Percentiles rank a stretch among this genome's conserved stretches.
phyloP scores from a whole-genome alignment of 1,284 basidiomycete genomes.

The Tilletiaria anomala region DNA sequence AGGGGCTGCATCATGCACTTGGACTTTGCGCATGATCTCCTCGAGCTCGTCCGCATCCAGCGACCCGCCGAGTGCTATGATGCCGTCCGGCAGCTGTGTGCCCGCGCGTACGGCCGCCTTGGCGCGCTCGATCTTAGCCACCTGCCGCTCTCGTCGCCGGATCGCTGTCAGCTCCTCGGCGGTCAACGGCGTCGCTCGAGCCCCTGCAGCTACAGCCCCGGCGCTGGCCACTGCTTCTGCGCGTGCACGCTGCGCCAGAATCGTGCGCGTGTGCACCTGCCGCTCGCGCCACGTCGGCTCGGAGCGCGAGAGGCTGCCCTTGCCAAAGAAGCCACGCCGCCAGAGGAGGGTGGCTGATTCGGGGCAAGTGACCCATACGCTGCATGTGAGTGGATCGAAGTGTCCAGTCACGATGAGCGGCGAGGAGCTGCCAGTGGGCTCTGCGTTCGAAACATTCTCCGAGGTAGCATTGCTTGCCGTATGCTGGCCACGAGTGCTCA shows the following conservation, averaged over 20 bases:
- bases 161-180: constrained; percentile 35
- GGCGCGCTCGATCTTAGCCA: constrained; percentile 36
- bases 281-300: constrained; percentile 70
- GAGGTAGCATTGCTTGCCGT: background rate
- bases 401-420: background rate
- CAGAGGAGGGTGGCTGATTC: constrained; percentile 49
- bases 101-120: constrained; percentile 33
- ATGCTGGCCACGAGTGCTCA: too few species aligned
- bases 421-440: background rate
- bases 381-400: background rate
- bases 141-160: constrained; percentile 28
- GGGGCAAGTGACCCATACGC: background rate
- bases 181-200: constrained; percentile 11
- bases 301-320: constrained; percentile 79
- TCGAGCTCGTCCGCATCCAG: constrained; percentile 34
- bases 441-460: background rate
- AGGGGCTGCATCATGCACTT: background rate
- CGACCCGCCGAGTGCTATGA: constrained; percentile 35
- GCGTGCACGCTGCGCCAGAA: background rate
- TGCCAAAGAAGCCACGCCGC: constrained; percentile 88
- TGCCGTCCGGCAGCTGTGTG: constrained; percentile 28
- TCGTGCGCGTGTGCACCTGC: constrained; percentile 21
- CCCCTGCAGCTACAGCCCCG: too few species aligned
- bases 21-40: constrained; percentile 9
- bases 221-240: background rate